Conservation (phyloP, 352 stramenopile genomes). For the Phytophthora rubi region DNA sequence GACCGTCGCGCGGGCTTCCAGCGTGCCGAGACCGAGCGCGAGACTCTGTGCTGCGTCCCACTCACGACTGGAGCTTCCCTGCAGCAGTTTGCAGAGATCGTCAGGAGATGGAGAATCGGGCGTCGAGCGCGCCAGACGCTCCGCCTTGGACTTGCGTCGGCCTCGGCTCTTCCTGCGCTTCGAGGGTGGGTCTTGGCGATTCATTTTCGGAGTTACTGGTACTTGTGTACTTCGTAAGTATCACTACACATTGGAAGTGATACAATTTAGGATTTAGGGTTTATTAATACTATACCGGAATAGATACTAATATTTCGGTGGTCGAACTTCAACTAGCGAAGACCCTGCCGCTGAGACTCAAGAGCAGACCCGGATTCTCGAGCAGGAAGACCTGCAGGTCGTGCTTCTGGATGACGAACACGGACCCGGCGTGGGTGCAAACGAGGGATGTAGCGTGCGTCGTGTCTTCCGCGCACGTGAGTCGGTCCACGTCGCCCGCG, state of each 20-base stretch:
- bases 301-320: slow-evolving; percentile 18
- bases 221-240: no score
- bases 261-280: not conserved
- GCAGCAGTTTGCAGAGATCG: slow-evolving; percentile 34
- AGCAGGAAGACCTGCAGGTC: slow-evolving; percentile 75
- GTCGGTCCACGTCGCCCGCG: slow-evolving; percentile 74
- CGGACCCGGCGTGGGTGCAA: slow-evolving; percentile 52
- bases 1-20: slow-evolving; percentile 45
- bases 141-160: slow-evolving; percentile 54
- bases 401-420: slow-evolving; percentile 73
- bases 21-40: slow-evolving; percentile 46
- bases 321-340: slow-evolving; percentile 44
- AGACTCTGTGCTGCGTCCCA: slow-evolving; percentile 73
- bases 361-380: slow-evolving; percentile 78
- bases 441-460: slow-evolving; percentile 68
- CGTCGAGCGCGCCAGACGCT: slow-evolving; percentile 45
- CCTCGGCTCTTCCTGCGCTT: slow-evolving; percentile 45
- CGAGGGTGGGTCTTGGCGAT: slow-evolving; percentile 6
- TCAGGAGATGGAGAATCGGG: slow-evolving; percentile 8
- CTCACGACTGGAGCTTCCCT: slow-evolving; percentile 42
- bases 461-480: slow-evolving; percentile 59
- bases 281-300: not conserved
- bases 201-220: slow-evolving; percentile 28
- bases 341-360: slow-evolving; percentile 70
- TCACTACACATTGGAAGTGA: not conserved